Percentiles rank a stretch among this genome's conserved stretches.
Conservation (phyloP, 305 asterid species). For the Fraxinus dipetala region DNA sequence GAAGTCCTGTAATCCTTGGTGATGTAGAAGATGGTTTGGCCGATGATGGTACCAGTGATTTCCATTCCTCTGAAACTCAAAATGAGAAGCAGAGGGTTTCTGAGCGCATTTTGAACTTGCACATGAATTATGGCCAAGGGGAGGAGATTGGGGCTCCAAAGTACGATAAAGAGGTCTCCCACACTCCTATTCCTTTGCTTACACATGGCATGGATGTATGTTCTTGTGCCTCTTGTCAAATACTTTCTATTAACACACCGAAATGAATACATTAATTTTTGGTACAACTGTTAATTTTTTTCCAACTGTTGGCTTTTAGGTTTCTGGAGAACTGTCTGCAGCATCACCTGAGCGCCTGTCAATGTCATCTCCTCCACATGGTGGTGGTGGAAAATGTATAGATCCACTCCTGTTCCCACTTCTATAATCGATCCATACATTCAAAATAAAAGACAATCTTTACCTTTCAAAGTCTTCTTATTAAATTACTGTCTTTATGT, state of each 20-base stretch:
- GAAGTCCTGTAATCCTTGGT: conserved; percentile 88
- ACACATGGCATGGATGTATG: conserved; percentile 91
- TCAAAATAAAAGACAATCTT: not conserved
- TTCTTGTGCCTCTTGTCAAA: conserved; percentile 16
- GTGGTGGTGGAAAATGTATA: conserved; percentile 64
- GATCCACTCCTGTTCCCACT: conserved; percentile 19
- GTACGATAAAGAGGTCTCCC: conserved; percentile 90
- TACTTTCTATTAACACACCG: not conserved
- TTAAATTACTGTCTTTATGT: not conserved
- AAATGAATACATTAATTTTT: not conserved
- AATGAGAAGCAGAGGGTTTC: conserved; percentile 73
- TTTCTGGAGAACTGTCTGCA: conserved; percentile 94
- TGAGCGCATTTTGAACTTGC: conserved; percentile 94
- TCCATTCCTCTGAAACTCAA: conserved; percentile 56
- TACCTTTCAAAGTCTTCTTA: not conserved
- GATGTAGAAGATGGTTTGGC: conserved; percentile 66
- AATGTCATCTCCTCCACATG: conserved; percentile 90
- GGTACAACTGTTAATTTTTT: conserved; percentile 11
- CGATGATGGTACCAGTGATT: conserved; percentile 54
- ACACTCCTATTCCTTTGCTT: conserved; percentile 79
- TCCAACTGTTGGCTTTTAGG: conserved; percentile 38
- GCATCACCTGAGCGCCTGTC: conserved; percentile 96
- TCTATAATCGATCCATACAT: conserved; percentile 13
- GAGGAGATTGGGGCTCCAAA: conserved; percentile 70
- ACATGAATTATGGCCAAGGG: conserved; percentile 65